A percentile compares a stretch with the other conserved stretches of the same genome.
phyloP scores from a whole-genome alignment of 495 filamentous ascomycete species.

The Penicillium cosmopolitanum region DNA sequence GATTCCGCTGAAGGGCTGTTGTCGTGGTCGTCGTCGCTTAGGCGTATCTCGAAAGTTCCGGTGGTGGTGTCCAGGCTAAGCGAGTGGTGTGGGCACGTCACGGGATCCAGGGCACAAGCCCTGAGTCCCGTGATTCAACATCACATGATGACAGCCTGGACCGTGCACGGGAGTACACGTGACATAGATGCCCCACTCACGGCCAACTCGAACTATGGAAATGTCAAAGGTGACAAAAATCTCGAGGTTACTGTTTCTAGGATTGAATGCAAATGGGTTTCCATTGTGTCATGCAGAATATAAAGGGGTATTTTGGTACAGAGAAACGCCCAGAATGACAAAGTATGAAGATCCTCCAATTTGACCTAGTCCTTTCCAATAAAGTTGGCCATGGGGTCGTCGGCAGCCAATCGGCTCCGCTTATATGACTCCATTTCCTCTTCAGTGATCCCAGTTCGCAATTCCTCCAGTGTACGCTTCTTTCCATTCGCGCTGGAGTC shows the following conservation, averaged over 20 bases:
- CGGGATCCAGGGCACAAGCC: conserved; percentile 40
- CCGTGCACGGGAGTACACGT: conserved; percentile 9
- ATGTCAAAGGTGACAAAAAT: no score
- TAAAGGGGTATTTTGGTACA: conserved; percentile 34
- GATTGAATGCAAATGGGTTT: conserved; percentile 2
- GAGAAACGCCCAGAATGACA: conserved; percentile 21
- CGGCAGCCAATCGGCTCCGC: conserved; percentile 64
- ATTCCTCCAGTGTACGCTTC: conserved; percentile 75
- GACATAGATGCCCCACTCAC: conserved; percentile 6
- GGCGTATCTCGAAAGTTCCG: conserved; percentile 48
- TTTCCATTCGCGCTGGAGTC: conserved; percentile 44
- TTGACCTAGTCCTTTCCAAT: conserved; percentile 56
- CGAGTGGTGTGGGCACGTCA: conserved; percentile 41
- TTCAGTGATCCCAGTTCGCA: conserved; percentile 72
- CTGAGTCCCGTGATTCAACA: conserved; percentile 34
- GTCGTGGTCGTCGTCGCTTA: conserved; percentile 54
- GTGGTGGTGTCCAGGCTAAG: conserved; percentile 44
- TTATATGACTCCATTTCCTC: conserved; percentile 85
- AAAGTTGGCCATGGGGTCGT: conserved; percentile 86
- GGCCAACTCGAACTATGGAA: background rate
- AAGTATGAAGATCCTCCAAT: conserved; percentile 14
- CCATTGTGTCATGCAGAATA: conserved; percentile 12
- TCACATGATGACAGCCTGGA: conserved; percentile 7
- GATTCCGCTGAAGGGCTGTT: conserved; percentile 56
- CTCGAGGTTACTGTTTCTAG: no score